phyloP scores from a whole-genome alignment of 1,284 basidiomycete genomes.

The Cutaneotrichosporon cavernicola region DNA sequence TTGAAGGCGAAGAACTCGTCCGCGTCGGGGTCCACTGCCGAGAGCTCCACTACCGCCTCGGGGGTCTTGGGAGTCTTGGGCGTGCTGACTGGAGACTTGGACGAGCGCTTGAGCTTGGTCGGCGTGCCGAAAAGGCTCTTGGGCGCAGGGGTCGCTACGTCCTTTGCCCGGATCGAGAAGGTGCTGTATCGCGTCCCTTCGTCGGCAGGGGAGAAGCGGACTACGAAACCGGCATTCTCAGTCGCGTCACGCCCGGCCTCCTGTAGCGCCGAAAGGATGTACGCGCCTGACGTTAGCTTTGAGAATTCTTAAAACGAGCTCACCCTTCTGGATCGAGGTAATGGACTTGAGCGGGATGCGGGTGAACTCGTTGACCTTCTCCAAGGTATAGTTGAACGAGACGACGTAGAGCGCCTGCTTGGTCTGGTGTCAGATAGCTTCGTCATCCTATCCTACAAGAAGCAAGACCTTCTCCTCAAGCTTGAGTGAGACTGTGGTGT shows the following conservation, averaged over 20 bases:
- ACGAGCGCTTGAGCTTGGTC: not conserved
- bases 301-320: not conserved
- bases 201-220: slow-evolving; percentile 70
- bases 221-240: slow-evolving; percentile 80
- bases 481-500: slow-evolving; percentile 67
- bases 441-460: slow-evolving; percentile 60
- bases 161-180: slow-evolving; percentile 73
- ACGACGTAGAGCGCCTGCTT: slow-evolving; percentile 66
- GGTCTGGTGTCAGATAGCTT: slow-evolving; percentile 55
- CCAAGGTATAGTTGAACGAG: slow-evolving; percentile 83
- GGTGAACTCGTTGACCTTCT: slow-evolving; percentile 85
- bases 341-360: slow-evolving; percentile 83
- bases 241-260: slow-evolving; percentile 78
- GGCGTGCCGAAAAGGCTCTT: slow-evolving; percentile 4
- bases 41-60: slow-evolving; percentile 20
- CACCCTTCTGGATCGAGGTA: slow-evolving; percentile 77
- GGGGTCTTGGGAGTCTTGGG: not conserved
- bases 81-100: not conserved
- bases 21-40: slow-evolving; percentile 26
- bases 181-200: slow-evolving; percentile 69
- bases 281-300: slow-evolving; percentile 46
- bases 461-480: slow-evolving; percentile 92
- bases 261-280: slow-evolving; percentile 85
- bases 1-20: slow-evolving; percentile 56
- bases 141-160: slow-evolving; percentile 1